phyloP scores from a whole-genome alignment of 768 basidiomycete species.

The Cystofilobasidium capitatum region DNA sequence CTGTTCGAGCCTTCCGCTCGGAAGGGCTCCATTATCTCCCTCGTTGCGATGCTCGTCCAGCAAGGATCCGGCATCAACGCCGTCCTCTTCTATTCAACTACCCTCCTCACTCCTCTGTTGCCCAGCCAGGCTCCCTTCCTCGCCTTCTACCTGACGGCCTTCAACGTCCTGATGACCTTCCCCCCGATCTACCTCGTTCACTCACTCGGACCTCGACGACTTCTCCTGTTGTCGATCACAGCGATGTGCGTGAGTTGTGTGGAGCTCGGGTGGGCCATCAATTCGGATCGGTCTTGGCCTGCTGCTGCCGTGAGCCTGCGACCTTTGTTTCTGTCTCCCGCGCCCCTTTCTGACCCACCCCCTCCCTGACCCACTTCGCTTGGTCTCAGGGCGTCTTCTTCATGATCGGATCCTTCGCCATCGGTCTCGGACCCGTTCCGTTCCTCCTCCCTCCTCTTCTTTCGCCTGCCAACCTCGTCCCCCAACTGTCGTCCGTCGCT shows the following conservation, averaged over 20 bases:
- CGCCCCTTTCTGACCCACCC: too few relatives aligned
- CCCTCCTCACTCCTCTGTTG: slow-evolving; percentile 50
- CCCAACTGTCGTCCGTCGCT: slow-evolving; percentile 55
- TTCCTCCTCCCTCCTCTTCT: slow-evolving; percentile 42
- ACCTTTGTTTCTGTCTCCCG: too few relatives aligned
- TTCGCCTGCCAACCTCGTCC: slow-evolving; percentile 33
- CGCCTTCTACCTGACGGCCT: slow-evolving; percentile 70
- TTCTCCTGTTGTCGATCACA: slow-evolving; percentile 57
- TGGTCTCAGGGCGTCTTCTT: not conserved
- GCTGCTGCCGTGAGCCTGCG: not conserved
- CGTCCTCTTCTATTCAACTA: slow-evolving; percentile 40
- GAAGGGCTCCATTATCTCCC: not conserved
- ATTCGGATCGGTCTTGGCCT: slow-evolving; percentile 51
- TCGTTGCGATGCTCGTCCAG: slow-evolving; percentile 1
- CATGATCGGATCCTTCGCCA: slow-evolving; percentile 65
- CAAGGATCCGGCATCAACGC: slow-evolving; percentile 36
- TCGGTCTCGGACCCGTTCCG: slow-evolving; percentile 83
- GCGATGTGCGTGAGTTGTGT: slow-evolving; percentile 60
- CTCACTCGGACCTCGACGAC: slow-evolving; percentile 59
- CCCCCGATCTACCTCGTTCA: slow-evolving; percentile 81
- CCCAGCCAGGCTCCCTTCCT: slow-evolving; percentile 71
- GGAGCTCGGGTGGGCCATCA: slow-evolving; percentile 60
- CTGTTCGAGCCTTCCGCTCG: too few relatives aligned
- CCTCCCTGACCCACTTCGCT: too few relatives aligned
- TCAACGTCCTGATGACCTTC: slow-evolving; percentile 66